Conservation (phyloP, 306 rosid genomes). For the Gleditsia sinensis region DNA sequence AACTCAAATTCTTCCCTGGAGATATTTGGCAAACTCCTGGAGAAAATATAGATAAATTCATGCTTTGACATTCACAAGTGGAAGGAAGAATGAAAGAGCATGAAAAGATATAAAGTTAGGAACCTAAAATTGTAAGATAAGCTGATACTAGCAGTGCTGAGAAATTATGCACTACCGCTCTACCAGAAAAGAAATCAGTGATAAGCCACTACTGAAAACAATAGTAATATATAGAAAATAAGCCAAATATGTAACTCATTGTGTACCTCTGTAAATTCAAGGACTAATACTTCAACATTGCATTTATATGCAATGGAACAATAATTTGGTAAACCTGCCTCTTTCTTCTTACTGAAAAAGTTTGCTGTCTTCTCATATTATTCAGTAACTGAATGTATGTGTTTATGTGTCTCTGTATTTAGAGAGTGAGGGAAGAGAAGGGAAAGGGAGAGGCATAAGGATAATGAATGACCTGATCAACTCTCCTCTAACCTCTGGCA, state of each 20-base stretch:
- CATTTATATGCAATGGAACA: no score
- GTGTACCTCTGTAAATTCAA: no score
- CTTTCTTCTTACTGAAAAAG: no score
- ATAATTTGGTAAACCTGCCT: no score
- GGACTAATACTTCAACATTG: no score
- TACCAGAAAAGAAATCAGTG: slow-evolving; percentile 10
- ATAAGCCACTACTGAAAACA: background rate
- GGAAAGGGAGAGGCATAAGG: slow-evolving; percentile 1
- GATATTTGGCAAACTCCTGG: slow-evolving; percentile 85
- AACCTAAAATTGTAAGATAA: slow-evolving; percentile 17
- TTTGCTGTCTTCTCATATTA: no score
- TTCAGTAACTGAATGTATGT: no score
- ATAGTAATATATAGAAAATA: background rate
- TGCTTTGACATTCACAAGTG: slow-evolving; percentile 35
- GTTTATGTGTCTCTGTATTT: no score
- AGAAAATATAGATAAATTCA: slow-evolving; percentile 26
- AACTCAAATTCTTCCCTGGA: slow-evolving; percentile 79
- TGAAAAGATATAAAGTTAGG: slow-evolving; percentile 7
- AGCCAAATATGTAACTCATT: slow-evolving; percentile 21
- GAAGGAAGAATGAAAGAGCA: slow-evolving; percentile 26
- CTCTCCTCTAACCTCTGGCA: slow-evolving; percentile 1
- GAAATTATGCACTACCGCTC: background rate
- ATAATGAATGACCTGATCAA: slow-evolving; percentile 19
- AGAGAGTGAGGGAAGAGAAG: slow-evolving; percentile 22
- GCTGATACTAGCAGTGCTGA: background rate